Evolutionary conservation across 305 asterid species (phyloP).

Genomic region (Fraxinus platypoda): DNA sequence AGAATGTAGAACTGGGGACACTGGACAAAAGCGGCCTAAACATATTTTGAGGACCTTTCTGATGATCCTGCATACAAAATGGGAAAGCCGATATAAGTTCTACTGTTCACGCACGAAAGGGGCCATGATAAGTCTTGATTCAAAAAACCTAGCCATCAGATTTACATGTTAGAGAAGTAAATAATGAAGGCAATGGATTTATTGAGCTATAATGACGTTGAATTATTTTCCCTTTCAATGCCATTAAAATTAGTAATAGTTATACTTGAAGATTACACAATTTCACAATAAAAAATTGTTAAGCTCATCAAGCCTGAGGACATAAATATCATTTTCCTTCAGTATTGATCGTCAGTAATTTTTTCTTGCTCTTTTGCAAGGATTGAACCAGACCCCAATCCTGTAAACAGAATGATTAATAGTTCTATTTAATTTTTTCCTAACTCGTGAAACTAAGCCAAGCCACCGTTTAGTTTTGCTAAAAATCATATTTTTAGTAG

Average conservation of each 20-base stretch:
- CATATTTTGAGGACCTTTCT: slow-evolving; percentile 84
- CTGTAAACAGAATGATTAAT: neutral
- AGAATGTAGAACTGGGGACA: slow-evolving; percentile 88
- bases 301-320: neutral
- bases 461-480: neutral
- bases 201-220: neutral
- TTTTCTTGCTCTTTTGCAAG: neutral
- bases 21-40: slow-evolving; percentile 94
- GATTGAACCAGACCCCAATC: neutral
- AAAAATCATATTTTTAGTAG: neutral
- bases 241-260: neutral
- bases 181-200: neutral
- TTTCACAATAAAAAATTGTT: neutral
- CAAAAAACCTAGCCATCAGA: neutral
- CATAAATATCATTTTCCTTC: neutral
- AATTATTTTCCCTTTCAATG: neutral
- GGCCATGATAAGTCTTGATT: slow-evolving; percentile 12
- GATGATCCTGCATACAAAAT: slow-evolving; percentile 62
- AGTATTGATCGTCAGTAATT: neutral
- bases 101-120: slow-evolving; percentile 10
- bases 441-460: neutral
- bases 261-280: neutral
- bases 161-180: neutral
- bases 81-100: neutral
- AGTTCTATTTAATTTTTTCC: neutral